phyloP scores from a whole-genome alignment of 768 basidiomycete genomes.

The Neoboletus brunneissimus region DNA sequence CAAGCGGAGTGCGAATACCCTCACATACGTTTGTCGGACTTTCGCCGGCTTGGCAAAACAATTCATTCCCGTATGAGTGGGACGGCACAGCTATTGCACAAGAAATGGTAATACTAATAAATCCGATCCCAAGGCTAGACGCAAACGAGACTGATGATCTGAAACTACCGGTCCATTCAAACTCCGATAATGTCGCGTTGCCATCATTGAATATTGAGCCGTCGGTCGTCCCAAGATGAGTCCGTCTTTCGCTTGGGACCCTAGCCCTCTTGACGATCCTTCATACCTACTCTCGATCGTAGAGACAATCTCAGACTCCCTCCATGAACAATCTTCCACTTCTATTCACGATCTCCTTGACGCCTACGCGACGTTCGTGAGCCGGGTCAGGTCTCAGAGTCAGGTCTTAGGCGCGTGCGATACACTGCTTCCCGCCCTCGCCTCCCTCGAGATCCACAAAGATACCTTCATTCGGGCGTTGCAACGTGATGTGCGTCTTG shows the following conservation, averaged over 20 bases:
- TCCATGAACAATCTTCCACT: constrained; percentile 37
- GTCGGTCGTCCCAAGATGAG: not conserved
- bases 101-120: too few relatives aligned
- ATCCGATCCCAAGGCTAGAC: too few relatives aligned
- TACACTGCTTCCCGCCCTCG: constrained; percentile 20
- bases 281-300: constrained; percentile 41
- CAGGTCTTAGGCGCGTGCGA: constrained; percentile 3
- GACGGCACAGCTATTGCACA: too few relatives aligned
- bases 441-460: constrained; percentile 34
- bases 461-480: constrained; percentile 40
- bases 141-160: too few relatives aligned
- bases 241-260: not conserved
- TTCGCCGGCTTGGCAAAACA: too few relatives aligned
- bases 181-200: too few relatives aligned
- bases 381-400: constrained; percentile 36
- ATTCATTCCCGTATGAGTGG: too few relatives aligned
- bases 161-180: not conserved
- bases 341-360: constrained; percentile 56
- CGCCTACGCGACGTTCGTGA: constrained; percentile 54
- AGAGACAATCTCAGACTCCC: constrained; percentile 46
- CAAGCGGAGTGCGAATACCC: too few relatives aligned
- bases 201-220: too few relatives aligned
- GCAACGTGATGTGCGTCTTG: constrained; percentile 50
- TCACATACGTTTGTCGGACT: not conserved
- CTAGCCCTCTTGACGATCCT: constrained; percentile 13